Evolutionary conservation across 2,329 filamentous ascomycete genomes (phyloP), one percentile per base, ranked within the genome.

Genomic region (Colletotrichum shisoi): DNA sequence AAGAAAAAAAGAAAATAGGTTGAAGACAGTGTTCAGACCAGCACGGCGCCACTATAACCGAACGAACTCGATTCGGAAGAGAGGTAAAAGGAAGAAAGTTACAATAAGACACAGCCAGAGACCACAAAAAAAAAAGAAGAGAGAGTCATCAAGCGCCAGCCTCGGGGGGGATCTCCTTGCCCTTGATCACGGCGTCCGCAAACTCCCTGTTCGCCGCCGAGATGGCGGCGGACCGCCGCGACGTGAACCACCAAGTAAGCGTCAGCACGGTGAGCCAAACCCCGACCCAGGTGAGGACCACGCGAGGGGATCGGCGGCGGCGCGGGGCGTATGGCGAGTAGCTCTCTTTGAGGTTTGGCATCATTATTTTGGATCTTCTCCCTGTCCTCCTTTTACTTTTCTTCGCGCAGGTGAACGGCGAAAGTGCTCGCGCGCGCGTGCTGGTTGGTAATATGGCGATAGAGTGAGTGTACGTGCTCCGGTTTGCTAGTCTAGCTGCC

Each of bases 271-370:
- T 15, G 9, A 70, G 39, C 63, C 70, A 71, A 12, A 65, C 54
- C 17, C 42, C 63, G 27, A 71, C 49, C 68, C 70, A 71, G 17
- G 48, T 60, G 51, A 68, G 24, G 24, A 68, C 57, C 17, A 71
- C 40, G 27, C 49, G 52, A 27, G 56, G 60, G 6, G 68, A 64
- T 4, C 63, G 64, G 31, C 70, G 65, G 21, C 44, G 52, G 24
- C 63, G 61, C 17, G 51, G 68, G 19, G 58, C 57, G 68, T 71
- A 71, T 34, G 67, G 67, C 15, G 60, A 58, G 31, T 39, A 69
- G 61, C 9, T 27, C 15, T 34, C 45, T 21, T 64, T 48, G 27
- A 61, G 15, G 21, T 39, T 62, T 15, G 53, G 37, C 67, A 69
- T 68, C 49, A 34, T 34, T 34, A 2, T 34, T 34, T 34, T 34